Conservation (phyloP, 179 eudicot genomes). For the Actinidia polygama region DNA sequence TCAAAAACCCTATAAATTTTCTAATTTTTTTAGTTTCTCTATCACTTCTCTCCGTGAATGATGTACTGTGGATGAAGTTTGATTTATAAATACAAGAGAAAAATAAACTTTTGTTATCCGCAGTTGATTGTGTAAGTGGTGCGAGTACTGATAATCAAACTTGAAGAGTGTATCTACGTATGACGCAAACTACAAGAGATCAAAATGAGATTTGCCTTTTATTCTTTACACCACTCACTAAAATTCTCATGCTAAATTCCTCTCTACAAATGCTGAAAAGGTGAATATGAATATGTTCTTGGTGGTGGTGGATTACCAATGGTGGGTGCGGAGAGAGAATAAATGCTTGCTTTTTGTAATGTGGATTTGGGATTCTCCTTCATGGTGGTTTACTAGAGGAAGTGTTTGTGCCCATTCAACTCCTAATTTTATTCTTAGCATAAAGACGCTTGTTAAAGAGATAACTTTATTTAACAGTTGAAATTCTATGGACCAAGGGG, state of each 20-base stretch:
- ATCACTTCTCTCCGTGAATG: too few relatives aligned
- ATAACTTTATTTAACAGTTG: background rate
- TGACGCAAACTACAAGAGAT: too few relatives aligned
- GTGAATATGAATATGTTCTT: slow-evolving; percentile 28
- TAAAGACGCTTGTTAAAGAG: background rate
- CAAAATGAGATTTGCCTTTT: too few relatives aligned
- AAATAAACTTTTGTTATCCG: too few relatives aligned
- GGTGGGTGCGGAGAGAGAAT: slow-evolving; percentile 15
- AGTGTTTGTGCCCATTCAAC: background rate
- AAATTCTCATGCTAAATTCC: slow-evolving; percentile 18
- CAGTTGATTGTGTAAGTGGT: too few relatives aligned
- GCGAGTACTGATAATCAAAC: slow-evolving; percentile 7
- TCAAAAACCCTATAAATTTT: too few relatives aligned
- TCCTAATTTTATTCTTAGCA: background rate
- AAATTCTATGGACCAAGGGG: background rate
- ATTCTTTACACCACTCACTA: slow-evolving; percentile 14
- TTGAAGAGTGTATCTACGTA: background rate
- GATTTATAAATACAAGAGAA: too few relatives aligned
- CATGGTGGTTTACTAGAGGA: background rate
- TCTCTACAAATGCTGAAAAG: too few relatives aligned
- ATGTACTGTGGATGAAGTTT: too few relatives aligned
- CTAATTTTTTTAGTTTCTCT: too few relatives aligned
- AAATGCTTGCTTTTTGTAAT: background rate
- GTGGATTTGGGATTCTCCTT: slow-evolving; percentile 8
- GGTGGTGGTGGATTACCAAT: slow-evolving; percentile 8